These are phyloP conservation scores for Amanita rubescens DNA, from an alignment of 768 basidiomycete species.

Conservation along the genomic window DNA sequence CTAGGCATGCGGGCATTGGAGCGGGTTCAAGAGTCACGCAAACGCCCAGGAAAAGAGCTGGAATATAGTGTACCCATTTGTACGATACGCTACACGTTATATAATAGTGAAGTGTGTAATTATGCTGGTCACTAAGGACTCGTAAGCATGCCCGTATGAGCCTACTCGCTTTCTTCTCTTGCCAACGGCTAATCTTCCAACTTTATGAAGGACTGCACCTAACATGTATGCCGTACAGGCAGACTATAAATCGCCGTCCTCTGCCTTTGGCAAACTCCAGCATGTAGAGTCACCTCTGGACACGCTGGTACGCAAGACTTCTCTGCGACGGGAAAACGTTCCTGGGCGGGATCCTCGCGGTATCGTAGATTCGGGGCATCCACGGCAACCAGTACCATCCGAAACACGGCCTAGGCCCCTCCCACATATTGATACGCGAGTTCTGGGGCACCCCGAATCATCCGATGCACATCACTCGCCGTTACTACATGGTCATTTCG, in stretches of 20 bases:
- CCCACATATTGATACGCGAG: neutral
- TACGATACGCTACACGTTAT: neutral
- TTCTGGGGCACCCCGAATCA: constrained; percentile 7
- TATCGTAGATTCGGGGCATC: neutral
- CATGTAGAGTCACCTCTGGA: constrained; percentile 48
- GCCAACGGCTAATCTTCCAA: neutral
- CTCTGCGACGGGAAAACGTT: constrained; percentile 31
- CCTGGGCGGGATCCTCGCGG: neutral
- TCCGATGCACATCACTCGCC: constrained; percentile 27
- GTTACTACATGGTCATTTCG: constrained; percentile 41
- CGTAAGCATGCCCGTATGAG: constrained; percentile 3
- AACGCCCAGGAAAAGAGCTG: constrained; percentile 68
- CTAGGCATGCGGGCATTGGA: constrained; percentile 61
- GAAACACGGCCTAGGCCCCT: constrained; percentile 10
- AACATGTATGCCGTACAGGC: neutral
- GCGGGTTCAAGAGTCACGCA: constrained; percentile 57
- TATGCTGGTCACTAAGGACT: neutral
- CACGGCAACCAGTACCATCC: neutral
- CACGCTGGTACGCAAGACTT: constrained; percentile 46
- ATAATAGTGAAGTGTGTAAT: too few relatives aligned
- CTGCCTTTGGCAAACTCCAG: constrained; percentile 23
- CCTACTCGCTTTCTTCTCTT: neutral
- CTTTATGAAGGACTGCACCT: neutral
- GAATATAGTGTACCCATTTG: constrained; percentile 38
- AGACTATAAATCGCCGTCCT: constrained; percentile 5